phyloP scores from a whole-genome alignment of 2,329 filamentous ascomycete species.

The Colletotrichum cuscutae region DNA sequence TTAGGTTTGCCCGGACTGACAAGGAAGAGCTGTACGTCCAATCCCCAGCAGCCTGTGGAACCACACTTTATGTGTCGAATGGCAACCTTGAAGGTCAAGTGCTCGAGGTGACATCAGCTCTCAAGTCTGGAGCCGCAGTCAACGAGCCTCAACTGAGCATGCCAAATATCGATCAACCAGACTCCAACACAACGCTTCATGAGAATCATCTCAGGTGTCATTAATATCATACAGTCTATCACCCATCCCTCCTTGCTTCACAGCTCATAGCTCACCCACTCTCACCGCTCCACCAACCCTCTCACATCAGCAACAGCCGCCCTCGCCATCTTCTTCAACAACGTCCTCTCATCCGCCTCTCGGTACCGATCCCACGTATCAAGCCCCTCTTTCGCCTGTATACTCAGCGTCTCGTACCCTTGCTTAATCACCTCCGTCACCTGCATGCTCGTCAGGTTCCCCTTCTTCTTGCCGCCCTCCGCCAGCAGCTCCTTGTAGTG shows the following conservation, averaged over 20 bases:
- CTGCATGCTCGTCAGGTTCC: slow-evolving; percentile 82
- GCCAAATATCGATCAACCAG: neutral
- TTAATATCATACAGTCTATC: slow-evolving; percentile 18
- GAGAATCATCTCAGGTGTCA: slow-evolving; percentile 13
- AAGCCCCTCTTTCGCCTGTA: slow-evolving; percentile 87
- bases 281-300: slow-evolving; percentile 56
- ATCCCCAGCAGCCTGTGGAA: neutral
- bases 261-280: neutral
- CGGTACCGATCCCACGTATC: slow-evolving; percentile 88
- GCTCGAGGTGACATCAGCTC: neutral
- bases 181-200: neutral
- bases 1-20: neutral
- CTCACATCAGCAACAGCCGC: slow-evolving; percentile 74
- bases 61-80: neutral
- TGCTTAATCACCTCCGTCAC: slow-evolving; percentile 94
- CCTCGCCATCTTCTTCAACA: slow-evolving; percentile 89
- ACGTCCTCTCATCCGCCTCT: slow-evolving; percentile 84
- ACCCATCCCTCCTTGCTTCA: neutral
- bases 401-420: slow-evolving; percentile 93
- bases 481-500: slow-evolving; percentile 90
- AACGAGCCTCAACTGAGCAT: neutral
- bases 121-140: accelerated
- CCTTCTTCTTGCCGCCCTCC: slow-evolving; percentile 60
- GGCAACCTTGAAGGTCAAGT: neutral
- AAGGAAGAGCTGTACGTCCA: neutral